Percentiles rank a stretch among this genome's conserved stretches.
Conservation (phyloP, 202 grass and related monocot genomes). For the Zizania palustris region DNA sequence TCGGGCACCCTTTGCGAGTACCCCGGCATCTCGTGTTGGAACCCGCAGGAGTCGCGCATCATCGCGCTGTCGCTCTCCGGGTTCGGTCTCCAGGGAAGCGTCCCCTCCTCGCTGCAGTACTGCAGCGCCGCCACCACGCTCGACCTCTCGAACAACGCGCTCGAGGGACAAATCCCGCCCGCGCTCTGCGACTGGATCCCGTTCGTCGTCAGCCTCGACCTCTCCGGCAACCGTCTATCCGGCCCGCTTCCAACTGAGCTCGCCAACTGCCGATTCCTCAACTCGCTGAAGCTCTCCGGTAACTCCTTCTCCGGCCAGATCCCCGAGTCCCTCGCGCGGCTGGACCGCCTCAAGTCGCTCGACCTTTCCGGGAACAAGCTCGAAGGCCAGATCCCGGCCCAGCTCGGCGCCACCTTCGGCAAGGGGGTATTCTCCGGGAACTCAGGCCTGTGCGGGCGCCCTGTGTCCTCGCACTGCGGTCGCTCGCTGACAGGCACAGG, state of each 20-base stretch:
- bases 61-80: constrained; percentile 52
- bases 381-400: constrained; percentile 55
- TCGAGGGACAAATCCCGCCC: constrained; percentile 51
- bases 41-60: constrained; percentile 81
- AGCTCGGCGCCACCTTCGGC: constrained; percentile 51
- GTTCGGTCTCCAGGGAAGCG: constrained; percentile 54
- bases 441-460: constrained; percentile 65
- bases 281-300: constrained; percentile 57
- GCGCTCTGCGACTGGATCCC: constrained; percentile 86
- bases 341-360: constrained; percentile 77
- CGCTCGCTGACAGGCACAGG: constrained; percentile 27
- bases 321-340: constrained; percentile 67
- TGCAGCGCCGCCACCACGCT: constrained; percentile 59
- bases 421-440: constrained; percentile 54
- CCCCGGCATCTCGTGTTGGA: constrained; percentile 76
- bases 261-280: constrained; percentile 81
- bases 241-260: constrained; percentile 69
- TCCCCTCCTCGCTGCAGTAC: constrained; percentile 74
- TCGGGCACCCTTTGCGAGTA: constrained; percentile 56
- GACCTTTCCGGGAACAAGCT: constrained; percentile 80
- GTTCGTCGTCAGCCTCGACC: constrained; percentile 73
- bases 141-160: constrained; percentile 69
- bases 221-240: constrained; percentile 67
- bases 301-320: constrained; percentile 67
- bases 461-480: constrained; percentile 58